These are phyloP conservation scores for Mediolabrus comicus DNA, from an alignment of 108 stramenopile genomes.

Conservation along the genomic window DNA sequence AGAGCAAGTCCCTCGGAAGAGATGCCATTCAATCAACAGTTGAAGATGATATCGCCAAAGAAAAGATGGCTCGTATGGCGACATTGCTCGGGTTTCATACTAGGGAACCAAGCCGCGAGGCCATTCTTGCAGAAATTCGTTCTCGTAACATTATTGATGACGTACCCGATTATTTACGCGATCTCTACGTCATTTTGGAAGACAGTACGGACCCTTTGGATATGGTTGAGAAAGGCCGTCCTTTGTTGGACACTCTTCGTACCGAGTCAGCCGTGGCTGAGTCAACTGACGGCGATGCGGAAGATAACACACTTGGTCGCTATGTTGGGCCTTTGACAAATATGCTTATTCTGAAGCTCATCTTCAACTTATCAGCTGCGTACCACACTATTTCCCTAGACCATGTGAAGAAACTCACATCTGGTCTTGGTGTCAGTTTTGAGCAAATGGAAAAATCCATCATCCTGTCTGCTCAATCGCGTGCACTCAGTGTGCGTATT, in stretches of 20 bases:
- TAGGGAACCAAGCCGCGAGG: slow-evolving; percentile 85
- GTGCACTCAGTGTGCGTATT: slow-evolving; percentile 68
- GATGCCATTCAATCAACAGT: slow-evolving; percentile 56
- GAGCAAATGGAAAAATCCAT: slow-evolving; percentile 90
- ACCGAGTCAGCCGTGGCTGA: slow-evolving; percentile 31
- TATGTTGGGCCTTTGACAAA: slow-evolving; percentile 70
- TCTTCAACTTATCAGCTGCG: slow-evolving; percentile 80
- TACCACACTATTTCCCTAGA: slow-evolving; percentile 92
- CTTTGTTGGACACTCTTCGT: slow-evolving; percentile 68
- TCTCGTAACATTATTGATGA: slow-evolving; percentile 70
- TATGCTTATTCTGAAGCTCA: slow-evolving; percentile 80
- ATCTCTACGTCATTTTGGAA: slow-evolving; percentile 80
- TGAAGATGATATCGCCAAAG: slow-evolving; percentile 85
- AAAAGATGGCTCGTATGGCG: slow-evolving; percentile 95
- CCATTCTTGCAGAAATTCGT: slow-evolving; percentile 80
- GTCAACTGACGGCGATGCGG: slow-evolving; percentile 33
- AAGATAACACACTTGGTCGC: slow-evolving; percentile 55
- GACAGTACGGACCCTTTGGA: slow-evolving; percentile 77
- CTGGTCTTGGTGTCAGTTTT: slow-evolving; percentile 80
- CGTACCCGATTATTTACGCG: slow-evolving; percentile 74
- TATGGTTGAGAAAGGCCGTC: slow-evolving; percentile 69
- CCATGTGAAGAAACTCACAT: slow-evolving; percentile 70
- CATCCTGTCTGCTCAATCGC: slow-evolving; percentile 72
- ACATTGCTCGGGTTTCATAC: slow-evolving; percentile 92
- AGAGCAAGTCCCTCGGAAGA: background rate